Conservation (phyloP, 495 filamentous ascomycete species). For the Penicillium desertorum region DNA sequence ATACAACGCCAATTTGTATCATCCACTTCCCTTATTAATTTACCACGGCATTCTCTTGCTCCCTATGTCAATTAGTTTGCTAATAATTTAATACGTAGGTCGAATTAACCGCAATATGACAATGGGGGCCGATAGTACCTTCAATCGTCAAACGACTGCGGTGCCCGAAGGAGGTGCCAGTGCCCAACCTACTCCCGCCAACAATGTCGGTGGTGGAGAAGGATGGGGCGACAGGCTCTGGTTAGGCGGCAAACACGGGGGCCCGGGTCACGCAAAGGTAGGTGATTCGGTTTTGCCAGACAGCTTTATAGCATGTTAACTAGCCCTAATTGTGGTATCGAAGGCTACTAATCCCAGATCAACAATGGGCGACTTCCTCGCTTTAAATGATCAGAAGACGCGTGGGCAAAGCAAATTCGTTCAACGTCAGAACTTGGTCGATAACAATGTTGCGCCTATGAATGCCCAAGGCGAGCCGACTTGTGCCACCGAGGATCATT, state of each 20-base stretch:
- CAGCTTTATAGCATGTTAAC: background rate
- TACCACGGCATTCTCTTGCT: background rate
- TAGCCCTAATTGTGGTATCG: background rate
- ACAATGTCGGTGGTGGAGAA: slow-evolving; percentile 27
- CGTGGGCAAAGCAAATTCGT: slow-evolving; percentile 28
- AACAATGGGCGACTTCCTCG: slow-evolving; percentile 33
- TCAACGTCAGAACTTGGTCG: slow-evolving; percentile 19
- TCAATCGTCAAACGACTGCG: slow-evolving; percentile 19
- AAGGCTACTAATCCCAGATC: slow-evolving; percentile 27
- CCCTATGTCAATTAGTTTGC: background rate
- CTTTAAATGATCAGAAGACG: slow-evolving; percentile 36
- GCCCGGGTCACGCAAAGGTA: slow-evolving; percentile 33
- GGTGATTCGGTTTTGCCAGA: background rate
- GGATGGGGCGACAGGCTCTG: slow-evolving; percentile 25
- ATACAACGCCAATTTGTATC: background rate
- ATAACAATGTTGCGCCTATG: background rate
- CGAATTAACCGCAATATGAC: background rate
- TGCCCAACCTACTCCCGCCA: slow-evolving; percentile 35
- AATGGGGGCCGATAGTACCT: slow-evolving; percentile 16
- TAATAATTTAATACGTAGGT: background rate
- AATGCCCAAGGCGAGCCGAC: slow-evolving; percentile 19
- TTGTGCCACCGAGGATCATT: slow-evolving; percentile 39
- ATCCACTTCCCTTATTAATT: background rate
- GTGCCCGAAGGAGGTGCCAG: slow-evolving; percentile 30
- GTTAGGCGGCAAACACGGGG: slow-evolving; percentile 25